Evolutionary conservation across 108 stramenopile species (phyloP).

Genomic region (Cylindrotheca closterium): DNA sequence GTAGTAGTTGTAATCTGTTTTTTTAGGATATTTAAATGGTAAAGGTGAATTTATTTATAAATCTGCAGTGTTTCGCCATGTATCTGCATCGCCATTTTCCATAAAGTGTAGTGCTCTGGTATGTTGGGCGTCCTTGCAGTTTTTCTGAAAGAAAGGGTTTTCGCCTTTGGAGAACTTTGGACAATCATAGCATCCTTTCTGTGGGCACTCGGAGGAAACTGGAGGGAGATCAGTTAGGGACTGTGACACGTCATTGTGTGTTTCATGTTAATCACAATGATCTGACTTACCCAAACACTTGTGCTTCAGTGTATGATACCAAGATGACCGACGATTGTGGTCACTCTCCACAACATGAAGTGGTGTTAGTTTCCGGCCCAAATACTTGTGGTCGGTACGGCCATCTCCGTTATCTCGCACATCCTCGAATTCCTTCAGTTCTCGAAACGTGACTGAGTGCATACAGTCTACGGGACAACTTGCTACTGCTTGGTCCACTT

Average conservation of each 20-base stretch:
- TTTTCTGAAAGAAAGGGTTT: conserved; percentile 67
- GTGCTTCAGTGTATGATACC: conserved; percentile 73
- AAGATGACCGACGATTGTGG: conserved; percentile 60
- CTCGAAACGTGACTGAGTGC: conserved; percentile 68
- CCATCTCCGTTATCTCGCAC: conserved; percentile 66
- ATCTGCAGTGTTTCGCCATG: conserved; percentile 60
- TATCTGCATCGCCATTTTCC: conserved; percentile 57
- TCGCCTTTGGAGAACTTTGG: conserved; percentile 56
- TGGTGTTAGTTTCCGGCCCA: conserved; percentile 45
- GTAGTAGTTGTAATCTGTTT: too few species aligned
- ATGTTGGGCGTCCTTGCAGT: conserved; percentile 50
- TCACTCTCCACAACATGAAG: conserved; percentile 78
- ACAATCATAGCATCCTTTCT: conserved; percentile 81
- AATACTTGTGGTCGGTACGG: conserved; percentile 52
- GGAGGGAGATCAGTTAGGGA: not conserved
- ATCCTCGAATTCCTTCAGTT: conserved; percentile 68
- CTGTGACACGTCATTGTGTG: too few species aligned
- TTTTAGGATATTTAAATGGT: too few species aligned
- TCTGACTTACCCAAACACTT: conserved; percentile 45
- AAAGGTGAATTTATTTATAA: conserved; percentile 33
- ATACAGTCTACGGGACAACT: conserved; percentile 83
- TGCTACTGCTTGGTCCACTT: conserved; percentile 59
- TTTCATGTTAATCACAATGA: too few species aligned
- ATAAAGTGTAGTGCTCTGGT: conserved; percentile 65
- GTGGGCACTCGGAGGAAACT: conserved; percentile 52